Evolutionary conservation across 257 asterid species (phyloP).

Genomic region (Nicotiana undulata): DNA sequence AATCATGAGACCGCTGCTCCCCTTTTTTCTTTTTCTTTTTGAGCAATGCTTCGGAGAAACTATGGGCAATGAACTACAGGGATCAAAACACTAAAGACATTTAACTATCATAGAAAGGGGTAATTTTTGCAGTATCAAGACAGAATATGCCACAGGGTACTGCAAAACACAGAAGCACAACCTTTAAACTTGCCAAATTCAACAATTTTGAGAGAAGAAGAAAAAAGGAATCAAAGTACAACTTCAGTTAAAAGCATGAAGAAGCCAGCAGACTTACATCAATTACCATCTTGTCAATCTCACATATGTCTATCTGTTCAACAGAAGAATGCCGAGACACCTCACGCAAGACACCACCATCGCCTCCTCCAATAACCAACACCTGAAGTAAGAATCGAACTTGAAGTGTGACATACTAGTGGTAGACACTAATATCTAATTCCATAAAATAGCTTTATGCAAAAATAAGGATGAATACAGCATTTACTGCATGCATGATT

Average conservation of each 20-base stretch:
- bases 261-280: slow-evolving; percentile 46
- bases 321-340: slow-evolving; percentile 88
- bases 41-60: neutral
- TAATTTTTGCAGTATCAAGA: neutral
- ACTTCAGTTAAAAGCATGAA: neutral
- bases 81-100: neutral
- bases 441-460: neutral
- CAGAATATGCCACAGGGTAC: neutral
- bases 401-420: neutral
- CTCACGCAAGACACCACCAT: slow-evolving; percentile 97
- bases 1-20: neutral
- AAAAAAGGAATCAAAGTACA: neutral
- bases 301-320: slow-evolving; percentile 92
- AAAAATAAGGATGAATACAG: neutral
- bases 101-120: neutral
- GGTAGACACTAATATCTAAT: neutral
- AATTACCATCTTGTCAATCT: slow-evolving; percentile 95
- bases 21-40: neutral
- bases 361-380: slow-evolving; percentile 98
- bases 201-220: neutral
- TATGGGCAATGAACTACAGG: neutral
- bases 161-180: neutral
- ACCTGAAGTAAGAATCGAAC: slow-evolving; percentile 38
- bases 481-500: neutral
- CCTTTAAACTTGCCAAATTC: neutral